A percentile compares a stretch with the other conserved stretches of the same genome.
Evolutionary conservation across 140 eudicot genomes (phyloP).

Genomic region (Flaveria floridana): DNA sequence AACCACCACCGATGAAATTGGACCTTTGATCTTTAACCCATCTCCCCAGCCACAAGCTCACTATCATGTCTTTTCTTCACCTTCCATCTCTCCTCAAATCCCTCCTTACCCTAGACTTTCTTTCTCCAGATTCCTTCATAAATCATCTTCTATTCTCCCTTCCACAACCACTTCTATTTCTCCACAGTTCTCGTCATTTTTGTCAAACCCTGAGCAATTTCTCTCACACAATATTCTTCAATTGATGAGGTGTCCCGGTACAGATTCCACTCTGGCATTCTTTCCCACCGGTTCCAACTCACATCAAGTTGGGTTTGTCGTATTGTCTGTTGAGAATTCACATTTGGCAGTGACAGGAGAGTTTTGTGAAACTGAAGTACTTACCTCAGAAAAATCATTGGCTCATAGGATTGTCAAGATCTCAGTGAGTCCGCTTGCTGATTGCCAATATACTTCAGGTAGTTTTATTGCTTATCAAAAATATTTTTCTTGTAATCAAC

Average conservation of each 20-base stretch:
- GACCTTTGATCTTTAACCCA: slow-evolving; percentile 55
- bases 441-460: slow-evolving; percentile 26
- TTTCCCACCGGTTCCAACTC: slow-evolving; percentile 55
- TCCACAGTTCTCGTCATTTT: slow-evolving; percentile 29
- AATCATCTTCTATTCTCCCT: slow-evolving; percentile 38
- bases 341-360: slow-evolving; percentile 25
- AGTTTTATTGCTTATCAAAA: not conserved
- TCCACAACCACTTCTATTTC: slow-evolving; percentile 40
- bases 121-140: slow-evolving; percentile 42
- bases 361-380: slow-evolving; percentile 16
- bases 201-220: not conserved
- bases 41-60: slow-evolving; percentile 36
- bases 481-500: too few species aligned
- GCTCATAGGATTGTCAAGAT: slow-evolving; percentile 42
- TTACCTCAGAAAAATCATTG: slow-evolving; percentile 10
- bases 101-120: slow-evolving; percentile 47
- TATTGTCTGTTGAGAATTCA: slow-evolving; percentile 37
- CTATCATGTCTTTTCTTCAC: slow-evolving; percentile 35
- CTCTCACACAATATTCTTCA: slow-evolving; percentile 46
- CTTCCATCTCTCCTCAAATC: slow-evolving; percentile 40
- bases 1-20: slow-evolving; percentile 28
- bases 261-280: slow-evolving; percentile 39
- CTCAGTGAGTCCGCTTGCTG: slow-evolving; percentile 44
- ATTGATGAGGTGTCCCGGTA: slow-evolving; percentile 41
- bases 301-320: slow-evolving; percentile 52